Base-by-base conservation (phyloP, 2,329 filamentous ascomycete genomes). In the Beauveria sp. region DNA sequence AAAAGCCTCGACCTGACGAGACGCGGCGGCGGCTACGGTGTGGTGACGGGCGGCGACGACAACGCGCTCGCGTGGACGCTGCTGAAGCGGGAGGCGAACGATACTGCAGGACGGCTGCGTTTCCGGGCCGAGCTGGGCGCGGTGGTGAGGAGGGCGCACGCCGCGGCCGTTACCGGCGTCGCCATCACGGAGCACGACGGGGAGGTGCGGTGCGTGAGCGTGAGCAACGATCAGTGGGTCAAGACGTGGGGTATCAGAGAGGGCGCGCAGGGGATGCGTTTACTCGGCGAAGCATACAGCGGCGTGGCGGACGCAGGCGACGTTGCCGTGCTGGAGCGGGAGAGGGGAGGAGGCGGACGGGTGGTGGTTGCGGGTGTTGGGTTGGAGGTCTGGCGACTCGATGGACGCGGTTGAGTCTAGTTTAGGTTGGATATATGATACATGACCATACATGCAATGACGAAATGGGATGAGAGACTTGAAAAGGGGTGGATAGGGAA, bases 21-120 rank as follows among this genome's bases (percentile, higher is more conserved):
- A 55, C 31, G 57, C 78, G 31, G 31, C 31, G 16, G 66, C 22
- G 50, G 59, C 6, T 38, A 66, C 66, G 64, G 89, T 1, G 70
- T 96, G 20, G 72, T 90, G 5, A 92, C 91, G 0, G 91, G 90
- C 28, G 92, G 95, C 24, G 95, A 99, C 68, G 95, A 98, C 73
- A 95, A 95, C 64, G 88, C 88, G 3, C 73, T 98, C 0, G 87
- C 83, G 0, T 69, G 90, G 12, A 83, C 82, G 26, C 73, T 62
- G 0, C 58, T 75, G 24, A 42, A 16, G 31, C 62, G 28, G n/a
- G 66, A 65, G 46, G 63, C 1, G 26, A 22, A 3, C 42, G 50
- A n/a, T 40, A 14, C 22, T 1, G 16, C 24, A 10, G 26, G 24
- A 22, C 5, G 1, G 22, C 1, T 3, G 1, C 5, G 48, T 6